Evolutionary conservation across 2,329 filamentous ascomycete species (phyloP), one percentile per base, ranked within the genome.

Genomic region (Aciculosporium take): DNA sequence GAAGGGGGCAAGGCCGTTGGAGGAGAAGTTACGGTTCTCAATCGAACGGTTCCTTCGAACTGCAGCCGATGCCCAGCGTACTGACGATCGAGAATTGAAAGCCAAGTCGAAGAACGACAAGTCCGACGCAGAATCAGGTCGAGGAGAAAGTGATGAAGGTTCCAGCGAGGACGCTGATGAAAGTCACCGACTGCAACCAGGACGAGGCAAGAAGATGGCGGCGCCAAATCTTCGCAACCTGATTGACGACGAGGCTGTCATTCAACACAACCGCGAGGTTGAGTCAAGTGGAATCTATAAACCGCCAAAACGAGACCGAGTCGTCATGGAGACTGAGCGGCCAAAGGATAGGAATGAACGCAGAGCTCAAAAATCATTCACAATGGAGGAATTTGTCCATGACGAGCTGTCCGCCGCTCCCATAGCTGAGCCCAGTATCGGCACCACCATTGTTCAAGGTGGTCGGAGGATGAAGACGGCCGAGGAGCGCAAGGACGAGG

Each of bases 41-140:
- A 86, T 98, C 53, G 89, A 96, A 61, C 91, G 94, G 56, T 87
- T 95, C 21, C 70, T 98, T 17, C 82, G 86, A 48, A 84, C 86
- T 0, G 87, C 87, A 28, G 84, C 94, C 46, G 81, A 89, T 50
- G 72, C 76, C 4, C 72, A 79, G 47, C 67, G 61, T 53, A 55
- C 57, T 2, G 60, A 59, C 8, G 54, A 51, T 23, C 46, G 51
- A 5, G 44, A 23, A 51, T 52, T 42, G 30, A 63, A 52, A 44
- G 40, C 30, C 36, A 58, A 49, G 6, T 35, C 30, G 25, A 52
- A 55, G 24, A 56, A 56, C 5, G 18, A 17, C 9, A 8, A 2
- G 13, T 37, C 37, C 18, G 31, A 9, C 13, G 39, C 41, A 39
- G 41, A 30, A n/a, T 42, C 39, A 6, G 58, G 55, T 15, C 61